These are phyloP conservation scores for Tagetes patula DNA, from an alignment of 129 eudicot species.

Conservation along the genomic window DNA sequence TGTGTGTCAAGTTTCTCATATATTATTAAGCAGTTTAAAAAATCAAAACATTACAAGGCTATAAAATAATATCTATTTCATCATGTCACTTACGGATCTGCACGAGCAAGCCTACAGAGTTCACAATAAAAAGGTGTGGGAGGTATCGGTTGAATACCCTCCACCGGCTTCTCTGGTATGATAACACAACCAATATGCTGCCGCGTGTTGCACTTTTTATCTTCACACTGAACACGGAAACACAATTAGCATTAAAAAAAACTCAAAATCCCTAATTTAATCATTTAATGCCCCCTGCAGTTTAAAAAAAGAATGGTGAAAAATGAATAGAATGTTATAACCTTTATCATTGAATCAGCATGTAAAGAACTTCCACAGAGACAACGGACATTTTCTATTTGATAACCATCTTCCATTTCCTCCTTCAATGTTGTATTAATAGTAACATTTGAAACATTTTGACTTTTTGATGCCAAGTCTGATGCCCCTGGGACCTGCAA, in stretches of 20 bases:
- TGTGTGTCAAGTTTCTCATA: neutral
- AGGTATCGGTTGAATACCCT: constrained; percentile 63
- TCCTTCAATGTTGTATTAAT: constrained; percentile 47
- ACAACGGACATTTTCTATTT: constrained; percentile 73
- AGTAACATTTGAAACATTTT: constrained; percentile 51
- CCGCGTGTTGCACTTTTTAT: constrained; percentile 70
- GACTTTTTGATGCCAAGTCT: constrained; percentile 77
- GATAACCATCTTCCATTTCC: constrained; percentile 60
- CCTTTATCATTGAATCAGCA: constrained; percentile 86
- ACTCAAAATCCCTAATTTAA: neutral
- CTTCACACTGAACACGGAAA: constrained; percentile 72
- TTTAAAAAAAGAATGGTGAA: constrained; percentile 1
- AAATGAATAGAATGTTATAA: constrained; percentile 13
- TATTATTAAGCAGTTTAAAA: neutral
- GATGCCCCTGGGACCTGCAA: constrained; percentile 84
- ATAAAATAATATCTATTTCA: neutral
- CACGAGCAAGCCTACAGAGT: constrained; percentile 82
- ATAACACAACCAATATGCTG: constrained; percentile 89
- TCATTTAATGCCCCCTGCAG: neutral
- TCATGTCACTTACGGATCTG: constrained; percentile 88
- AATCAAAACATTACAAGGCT: neutral
- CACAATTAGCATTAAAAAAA: neutral
- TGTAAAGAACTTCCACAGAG: constrained; percentile 72
- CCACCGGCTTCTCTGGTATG: constrained; percentile 77
- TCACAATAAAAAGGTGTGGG: constrained; percentile 80